Evolutionary conservation across 225 moss, liverwort and hornwort genomes (phyloP), one percentile per base, ranked within the genome.

Genomic region (Pseudisothecium myosuroides): DNA sequence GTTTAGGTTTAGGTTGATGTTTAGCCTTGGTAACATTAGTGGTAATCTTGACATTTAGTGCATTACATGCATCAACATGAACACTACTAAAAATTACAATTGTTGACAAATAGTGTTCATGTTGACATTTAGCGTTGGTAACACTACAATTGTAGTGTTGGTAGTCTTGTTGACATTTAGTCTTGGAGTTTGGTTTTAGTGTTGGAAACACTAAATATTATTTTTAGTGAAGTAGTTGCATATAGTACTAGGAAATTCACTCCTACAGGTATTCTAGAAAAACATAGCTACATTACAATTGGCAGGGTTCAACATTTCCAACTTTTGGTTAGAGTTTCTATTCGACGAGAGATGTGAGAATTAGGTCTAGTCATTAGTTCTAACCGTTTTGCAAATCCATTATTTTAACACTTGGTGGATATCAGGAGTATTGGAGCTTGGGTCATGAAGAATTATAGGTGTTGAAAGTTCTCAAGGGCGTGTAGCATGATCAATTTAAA

Each of bases 381-480:
- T 18, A 27, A 34, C 69, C 23, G 13, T 83, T 47, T 81, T 54
- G 32, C 45, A 20, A 26, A 29, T n/a, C 45, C 62, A 18, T 68
- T 64, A 63, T 80, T 83, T 61, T 67, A 58, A 63, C 43, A 37
- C 50, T 39, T 67, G 43, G 41, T 85, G 87, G 78, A n/a, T 89
- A 86, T 84, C 93, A 93, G 93, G 86, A 91, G 83, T 21, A 81
- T 32, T 86, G 88, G 90, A 93, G 86, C 86, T 61, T 27, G 49
- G 88, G 88, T 37, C 88, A 67, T 52, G 88, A 85, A 52, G 82
- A 89, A 54, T 83, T 32, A 3, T 89, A 83, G 56, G 75, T n/a
- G 45, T 73, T 62, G 82, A 41, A 50, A 69, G 69, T 28, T 59
- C 78, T 85, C 10, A 66, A 75, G n/a, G 56, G 36, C 67, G 10